A percentile compares a stretch with the other conserved stretches of the same genome.
phyloP scores from a whole-genome alignment of 192 early-diverging fungal species.

The Coemansia sp. region DNA sequence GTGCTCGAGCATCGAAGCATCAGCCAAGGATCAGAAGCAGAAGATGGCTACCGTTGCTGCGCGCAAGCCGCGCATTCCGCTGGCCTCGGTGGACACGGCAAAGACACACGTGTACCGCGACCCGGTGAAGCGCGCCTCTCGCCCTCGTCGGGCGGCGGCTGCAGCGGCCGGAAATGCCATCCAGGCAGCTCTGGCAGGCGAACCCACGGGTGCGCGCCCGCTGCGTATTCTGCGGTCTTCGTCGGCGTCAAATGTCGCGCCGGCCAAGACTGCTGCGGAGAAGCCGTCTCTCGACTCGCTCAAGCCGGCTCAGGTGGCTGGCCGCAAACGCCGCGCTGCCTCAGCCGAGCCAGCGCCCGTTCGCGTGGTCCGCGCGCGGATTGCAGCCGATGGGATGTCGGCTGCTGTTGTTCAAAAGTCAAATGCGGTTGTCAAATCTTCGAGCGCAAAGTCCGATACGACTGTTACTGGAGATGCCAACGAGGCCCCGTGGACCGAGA shows the following conservation, averaged over 20 bases:
- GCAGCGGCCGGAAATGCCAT: conserved; percentile 1
- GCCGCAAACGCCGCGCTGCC: conserved; percentile 34
- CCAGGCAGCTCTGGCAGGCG: neutral
- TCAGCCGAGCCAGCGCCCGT: conserved; percentile 13
- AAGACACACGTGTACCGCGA: conserved; percentile 39
- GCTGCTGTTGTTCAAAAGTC: neutral
- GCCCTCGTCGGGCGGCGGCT: conserved; percentile 11
- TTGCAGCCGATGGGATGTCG: neutral
- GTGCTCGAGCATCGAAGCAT: conserved; percentile 1
- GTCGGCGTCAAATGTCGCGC: conserved; percentile 31
- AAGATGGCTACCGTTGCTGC: conserved; percentile 26
- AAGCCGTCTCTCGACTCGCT: neutral
- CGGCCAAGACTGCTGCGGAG: neutral
- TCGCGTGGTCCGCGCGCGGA: conserved; percentile 27
- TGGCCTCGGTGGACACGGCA: conserved; percentile 22
- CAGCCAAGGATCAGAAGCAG: neutral
- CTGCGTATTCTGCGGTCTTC: conserved; percentile 19
- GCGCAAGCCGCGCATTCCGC: conserved; percentile 38
- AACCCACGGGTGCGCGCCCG: neutral
- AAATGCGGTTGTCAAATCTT: neutral
- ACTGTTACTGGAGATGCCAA: conserved; percentile 8
- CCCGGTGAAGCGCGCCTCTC: conserved; percentile 9
- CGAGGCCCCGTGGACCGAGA: conserved; percentile 7
- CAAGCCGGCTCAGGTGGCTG: conserved; percentile 21
- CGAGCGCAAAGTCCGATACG: conserved; percentile 13